Evolutionary conservation across 768 basidiomycete species (phyloP), one percentile per base, ranked within the genome.

Genomic region (Clitopilus hobsonii): DNA sequence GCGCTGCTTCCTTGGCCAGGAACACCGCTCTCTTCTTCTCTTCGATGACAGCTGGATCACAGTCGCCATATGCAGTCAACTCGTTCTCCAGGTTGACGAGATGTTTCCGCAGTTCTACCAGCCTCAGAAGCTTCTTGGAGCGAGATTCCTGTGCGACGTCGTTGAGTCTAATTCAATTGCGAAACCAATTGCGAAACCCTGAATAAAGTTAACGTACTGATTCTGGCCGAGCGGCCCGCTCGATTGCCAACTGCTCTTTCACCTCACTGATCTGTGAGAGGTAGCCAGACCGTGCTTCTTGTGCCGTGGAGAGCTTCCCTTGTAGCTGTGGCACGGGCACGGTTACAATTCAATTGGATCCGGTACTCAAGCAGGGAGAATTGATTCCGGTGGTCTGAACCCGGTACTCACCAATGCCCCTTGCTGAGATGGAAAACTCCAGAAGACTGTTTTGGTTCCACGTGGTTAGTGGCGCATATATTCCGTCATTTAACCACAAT

Each of bases 391-490:
- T 4, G 10, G 3, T 8, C n/a, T 18, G 14, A 45, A 45, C 18
- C 10, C 18, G 18, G 18, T 45, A 45, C 41, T 45, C 41, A 94
- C 94, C 63, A 85, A 77, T 6, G 87, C 82, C 3, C 94, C 93
- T 47, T 84, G 82, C 56, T 94, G 91, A 1, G 91, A 94, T 14
- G 94, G 94, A 67, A 97, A 96, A 63, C 91, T 91, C 94, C 94
- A 97, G 68, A 91, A 96, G 71, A 95, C 94, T 95, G 29, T 28
- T n/a, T 18, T 57, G 18, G 20, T 28, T 28, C 18, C 53, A 51
- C 14, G 49, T 52, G 45, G 56, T 45, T 7, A 16, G 18, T 60
- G 23, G 65, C 29, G 54, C 60, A 70, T 63, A 64, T 51, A 62
- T 59, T 29, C 18, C 48, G 54, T 24, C 48, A 41, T 6, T 30